A percentile compares a stretch with the other conserved stretches of the same genome.
Evolutionary conservation across 306 rosid species (phyloP).

Genomic region (Abrus pulchellus): DNA sequence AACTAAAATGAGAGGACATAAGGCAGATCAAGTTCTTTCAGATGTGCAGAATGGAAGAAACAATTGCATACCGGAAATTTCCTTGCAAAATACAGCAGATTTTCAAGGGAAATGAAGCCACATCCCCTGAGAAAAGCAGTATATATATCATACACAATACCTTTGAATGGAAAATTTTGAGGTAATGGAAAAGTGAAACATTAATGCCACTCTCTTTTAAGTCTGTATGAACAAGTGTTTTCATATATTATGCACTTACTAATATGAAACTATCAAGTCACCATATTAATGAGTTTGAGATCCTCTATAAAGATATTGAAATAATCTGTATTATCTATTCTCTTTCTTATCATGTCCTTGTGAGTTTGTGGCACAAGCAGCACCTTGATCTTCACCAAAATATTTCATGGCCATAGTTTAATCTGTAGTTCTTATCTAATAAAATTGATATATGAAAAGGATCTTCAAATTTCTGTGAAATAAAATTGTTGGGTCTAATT

Average conservation of each 20-base stretch:
- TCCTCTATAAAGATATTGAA: neutral
- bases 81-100: conserved; percentile 82
- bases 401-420: neutral
- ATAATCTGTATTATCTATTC: neutral
- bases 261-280: conserved; percentile 9
- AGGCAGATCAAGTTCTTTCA: conserved; percentile 31
- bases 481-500: conserved; percentile 18
- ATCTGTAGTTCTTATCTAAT: neutral
- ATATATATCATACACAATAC: conserved; percentile 58
- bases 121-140: conserved; percentile 85
- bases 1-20: conserved; percentile 42
- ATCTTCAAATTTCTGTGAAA: conserved; percentile 20
- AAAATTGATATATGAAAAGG: conserved; percentile 9
- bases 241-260: conserved; percentile 19
- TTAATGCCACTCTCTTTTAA: conserved; percentile 9
- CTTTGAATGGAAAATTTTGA: conserved; percentile 44
- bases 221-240: conserved; percentile 7
- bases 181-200: conserved; percentile 38
- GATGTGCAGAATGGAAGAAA: conserved; percentile 26
- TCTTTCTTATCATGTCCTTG: neutral
- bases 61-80: conserved; percentile 78
- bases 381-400: neutral
- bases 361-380: neutral
- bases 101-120: conserved; percentile 90
- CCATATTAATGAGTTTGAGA: neutral